Evolutionary conservation across 768 basidiomycete genomes (phyloP), one percentile per base, ranked within the genome.

Genomic region (Boletus reticulatus): DNA sequence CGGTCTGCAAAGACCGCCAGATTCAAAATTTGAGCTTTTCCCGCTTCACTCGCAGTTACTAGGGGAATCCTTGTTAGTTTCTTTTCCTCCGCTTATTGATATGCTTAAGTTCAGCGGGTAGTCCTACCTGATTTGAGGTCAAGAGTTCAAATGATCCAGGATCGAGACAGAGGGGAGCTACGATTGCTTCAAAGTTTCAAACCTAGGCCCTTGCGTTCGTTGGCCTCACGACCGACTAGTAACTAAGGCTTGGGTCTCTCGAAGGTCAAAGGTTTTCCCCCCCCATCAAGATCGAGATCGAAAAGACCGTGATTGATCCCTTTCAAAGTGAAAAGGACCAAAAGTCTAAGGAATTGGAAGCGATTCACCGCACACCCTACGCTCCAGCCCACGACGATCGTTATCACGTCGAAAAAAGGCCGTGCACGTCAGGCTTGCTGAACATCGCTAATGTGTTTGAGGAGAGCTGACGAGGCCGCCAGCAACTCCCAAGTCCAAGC

Each of bases 81-180:
- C 87, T 88, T 88, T 87, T 87, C 86, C 86, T 87, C 85, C 82
- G 81, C 86, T 88, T 86, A 87, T 85, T 88, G 83, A 87, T 87
- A 86, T 87, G 85, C 86, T 87, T 86, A 87, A 87, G 83, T 87
- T 86, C 84, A 85, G 85, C 80, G 82, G 85, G 86, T 87, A 86
- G 78, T 84, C 85, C 83, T 83, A 80, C 84, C 83, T 84, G 84
- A 86, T 85, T 82, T 84, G 85, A 87, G 85, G 83, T 16, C 19
- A 39, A 19, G 13, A 27, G 27, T 27, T 27, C 27, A 6, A n/a
- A n/a, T n/a, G n/a, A n/a, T n/a, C n/a, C n/a, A n/a, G n/a, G n/a
- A n/a, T n/a, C n/a, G n/a, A n/a, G n/a, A n/a, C n/a, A n/a, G n/a
- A n/a, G n/a, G n/a, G n/a, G n/a, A n/a, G n/a, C n/a, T n/a, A n/a